Evolutionary conservation across 768 basidiomycete species (phyloP).

Genomic region (Tylopilus subfusipes): DNA sequence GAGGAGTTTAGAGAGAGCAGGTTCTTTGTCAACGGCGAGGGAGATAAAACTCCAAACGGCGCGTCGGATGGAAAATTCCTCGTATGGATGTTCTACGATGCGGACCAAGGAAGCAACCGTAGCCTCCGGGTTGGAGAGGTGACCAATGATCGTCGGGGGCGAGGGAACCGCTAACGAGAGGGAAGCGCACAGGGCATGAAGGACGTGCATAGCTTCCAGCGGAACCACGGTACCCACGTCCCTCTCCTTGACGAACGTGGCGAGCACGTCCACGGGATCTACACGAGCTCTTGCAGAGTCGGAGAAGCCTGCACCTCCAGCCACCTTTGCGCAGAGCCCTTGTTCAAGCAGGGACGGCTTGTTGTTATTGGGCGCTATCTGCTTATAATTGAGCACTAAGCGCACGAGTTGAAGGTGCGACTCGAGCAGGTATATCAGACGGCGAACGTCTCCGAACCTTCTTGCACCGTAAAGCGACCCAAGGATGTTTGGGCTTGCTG

Average conservation of each 20-base stretch:
- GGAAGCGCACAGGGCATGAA: slow-evolving; percentile 66
- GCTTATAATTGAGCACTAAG: slow-evolving; percentile 63
- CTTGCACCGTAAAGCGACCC: slow-evolving; percentile 57
- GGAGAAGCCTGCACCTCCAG: slow-evolving; percentile 43
- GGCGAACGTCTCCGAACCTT: slow-evolving; percentile 64
- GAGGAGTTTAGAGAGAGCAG: slow-evolving; percentile 77
- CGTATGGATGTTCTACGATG: slow-evolving; percentile 75
- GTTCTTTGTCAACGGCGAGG: slow-evolving; percentile 79
- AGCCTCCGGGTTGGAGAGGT: slow-evolving; percentile 73
- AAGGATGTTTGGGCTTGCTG: slow-evolving; percentile 57
- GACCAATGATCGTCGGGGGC: slow-evolving; percentile 70
- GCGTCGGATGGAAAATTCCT: slow-evolving; percentile 66
- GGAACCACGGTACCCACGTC: slow-evolving; percentile 59
- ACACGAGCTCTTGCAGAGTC: slow-evolving; percentile 47
- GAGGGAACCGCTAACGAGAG: slow-evolving; percentile 58
- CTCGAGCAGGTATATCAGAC: slow-evolving; percentile 66
- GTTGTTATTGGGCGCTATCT: slow-evolving; percentile 39
- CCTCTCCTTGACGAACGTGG: slow-evolving; percentile 62
- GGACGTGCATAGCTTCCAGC: slow-evolving; percentile 59
- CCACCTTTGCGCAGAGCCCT: slow-evolving; percentile 60
- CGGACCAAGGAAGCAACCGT: slow-evolving; percentile 64
- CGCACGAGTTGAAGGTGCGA: slow-evolving; percentile 61
- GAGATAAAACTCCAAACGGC: slow-evolving; percentile 84
- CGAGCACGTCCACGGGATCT: slow-evolving; percentile 74
- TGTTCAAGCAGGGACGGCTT: slow-evolving; percentile 73